Conservation (phyloP, 2,329 filamentous ascomycete species). For the Botrytis byssoidea region DNA sequence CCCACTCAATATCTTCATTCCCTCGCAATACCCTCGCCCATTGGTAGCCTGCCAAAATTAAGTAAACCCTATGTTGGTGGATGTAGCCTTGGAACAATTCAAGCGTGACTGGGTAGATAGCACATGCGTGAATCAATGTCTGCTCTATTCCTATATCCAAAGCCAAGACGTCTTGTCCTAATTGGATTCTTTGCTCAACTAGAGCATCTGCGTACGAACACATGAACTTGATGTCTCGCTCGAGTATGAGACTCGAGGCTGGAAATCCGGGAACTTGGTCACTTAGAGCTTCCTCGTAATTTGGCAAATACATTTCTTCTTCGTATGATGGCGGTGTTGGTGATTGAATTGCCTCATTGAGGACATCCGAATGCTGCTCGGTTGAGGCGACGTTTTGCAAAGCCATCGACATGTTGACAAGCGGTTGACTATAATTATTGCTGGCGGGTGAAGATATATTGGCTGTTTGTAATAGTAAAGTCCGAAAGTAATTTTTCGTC, state of each 20-base stretch:
- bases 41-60: not conserved
- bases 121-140: not conserved
- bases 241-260: rapidly evolving
- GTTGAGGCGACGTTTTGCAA: not conserved
- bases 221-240: not conserved
- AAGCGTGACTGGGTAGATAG: not conserved
- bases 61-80: not conserved
- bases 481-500: not conserved
- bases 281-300: not conserved
- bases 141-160: not conserved
- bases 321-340: not conserved
- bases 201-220: not conserved
- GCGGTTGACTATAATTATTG: too few relatives aligned
- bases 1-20: not conserved
- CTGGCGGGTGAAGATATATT: not conserved
- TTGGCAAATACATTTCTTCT: not conserved
- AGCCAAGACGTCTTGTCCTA: not conserved
- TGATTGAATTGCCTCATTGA: not conserved
- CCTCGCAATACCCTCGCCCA: not conserved
- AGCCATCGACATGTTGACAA: not conserved
- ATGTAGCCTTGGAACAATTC: not conserved
- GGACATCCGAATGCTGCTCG: not conserved
- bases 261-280: not conserved
- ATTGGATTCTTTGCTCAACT: too few relatives aligned
- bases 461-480: not conserved